These are phyloP conservation scores for Saccharomyces mikatae DNA, from an alignment of 805 yeast species.

Conservation along the genomic window DNA sequence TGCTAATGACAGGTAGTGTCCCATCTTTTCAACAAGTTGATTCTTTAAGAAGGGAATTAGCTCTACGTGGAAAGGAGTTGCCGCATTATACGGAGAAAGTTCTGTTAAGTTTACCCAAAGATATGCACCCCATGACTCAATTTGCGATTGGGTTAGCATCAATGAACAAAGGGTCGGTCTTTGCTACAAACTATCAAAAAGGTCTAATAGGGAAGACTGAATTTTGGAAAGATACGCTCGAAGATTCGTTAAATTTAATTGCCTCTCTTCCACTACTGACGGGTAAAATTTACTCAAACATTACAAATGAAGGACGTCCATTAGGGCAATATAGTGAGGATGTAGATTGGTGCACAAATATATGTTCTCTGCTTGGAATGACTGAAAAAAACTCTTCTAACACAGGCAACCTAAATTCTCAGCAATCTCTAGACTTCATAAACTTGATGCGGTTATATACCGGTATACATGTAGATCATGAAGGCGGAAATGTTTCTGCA, in stretches of 20 bases:
- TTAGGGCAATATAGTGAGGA: slow-evolving; percentile 44
- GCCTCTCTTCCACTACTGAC: slow-evolving; percentile 70
- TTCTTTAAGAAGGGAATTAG: slow-evolving; percentile 51
- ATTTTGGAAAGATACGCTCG: slow-evolving; percentile 70
- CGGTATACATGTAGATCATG: slow-evolving; percentile 74
- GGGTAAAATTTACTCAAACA: slow-evolving; percentile 64
- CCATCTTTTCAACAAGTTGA: slow-evolving; percentile 55
- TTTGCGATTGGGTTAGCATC: slow-evolving; percentile 68
- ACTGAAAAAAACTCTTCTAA: slow-evolving; percentile 32
- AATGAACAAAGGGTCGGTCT: slow-evolving; percentile 59
- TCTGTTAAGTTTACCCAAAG: slow-evolving; percentile 54
- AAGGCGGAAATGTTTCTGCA: slow-evolving; percentile 79
- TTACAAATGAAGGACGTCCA: slow-evolving; percentile 44
- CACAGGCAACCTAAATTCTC: slow-evolving; percentile 20
- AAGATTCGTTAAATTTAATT: slow-evolving; percentile 60
- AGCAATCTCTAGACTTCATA: slow-evolving; percentile 49
- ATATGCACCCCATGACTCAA: slow-evolving; percentile 81
- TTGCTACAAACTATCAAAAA: slow-evolving; percentile 62
- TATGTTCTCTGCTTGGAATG: slow-evolving; percentile 57
- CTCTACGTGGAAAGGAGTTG: slow-evolving; percentile 45
- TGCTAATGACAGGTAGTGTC: slow-evolving; percentile 62
- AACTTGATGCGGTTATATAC: slow-evolving; percentile 66
- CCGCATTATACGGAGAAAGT: slow-evolving; percentile 57
- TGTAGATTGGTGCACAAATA: slow-evolving; percentile 68
- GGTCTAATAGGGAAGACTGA: slow-evolving; percentile 58